Percentiles rank a stretch among this genome's conserved stretches.
phyloP scores from a whole-genome alignment of 2,329 filamentous ascomycete species.

The Atkinsonella texensis region DNA sequence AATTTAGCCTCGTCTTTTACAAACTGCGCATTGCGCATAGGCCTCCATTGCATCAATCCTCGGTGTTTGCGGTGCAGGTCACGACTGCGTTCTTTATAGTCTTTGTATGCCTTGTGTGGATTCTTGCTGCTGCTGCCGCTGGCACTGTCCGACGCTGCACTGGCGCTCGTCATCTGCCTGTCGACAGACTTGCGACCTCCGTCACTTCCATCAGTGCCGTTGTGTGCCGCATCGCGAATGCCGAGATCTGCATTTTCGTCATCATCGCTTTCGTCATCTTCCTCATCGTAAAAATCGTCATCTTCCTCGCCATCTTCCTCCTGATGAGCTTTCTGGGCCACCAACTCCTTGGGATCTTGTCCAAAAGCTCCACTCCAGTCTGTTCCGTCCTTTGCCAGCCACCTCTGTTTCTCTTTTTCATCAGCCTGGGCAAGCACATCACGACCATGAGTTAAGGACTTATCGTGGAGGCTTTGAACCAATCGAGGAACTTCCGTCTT shows the following conservation, averaged over 20 bases:
- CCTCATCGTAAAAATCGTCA: constrained; percentile 26
- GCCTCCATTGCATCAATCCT: constrained; percentile 91
- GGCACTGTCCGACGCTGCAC: constrained; percentile 19
- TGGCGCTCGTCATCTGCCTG: constrained; percentile 23
- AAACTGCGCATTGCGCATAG: constrained; percentile 74
- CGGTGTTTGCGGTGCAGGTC: constrained; percentile 76
- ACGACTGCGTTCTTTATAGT: constrained; percentile 55
- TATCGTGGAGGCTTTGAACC: constrained; percentile 66
- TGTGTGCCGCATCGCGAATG: constrained; percentile 40
- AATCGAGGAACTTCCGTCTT: constrained; percentile 59
- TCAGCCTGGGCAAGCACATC: constrained; percentile 66
- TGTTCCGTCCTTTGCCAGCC: constrained; percentile 67
- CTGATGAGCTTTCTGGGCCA: constrained; percentile 22
- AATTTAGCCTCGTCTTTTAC: constrained; percentile 79
- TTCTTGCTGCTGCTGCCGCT: constrained; percentile 33
- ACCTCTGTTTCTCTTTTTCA: constrained; percentile 61
- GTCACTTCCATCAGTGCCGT: constrained; percentile 14
- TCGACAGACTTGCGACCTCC: constrained; percentile 26
- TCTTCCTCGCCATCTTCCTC: constrained; percentile 24
- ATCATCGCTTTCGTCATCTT: constrained; percentile 22
- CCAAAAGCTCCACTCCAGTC: constrained; percentile 87
- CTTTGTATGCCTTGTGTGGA: constrained; percentile 45
- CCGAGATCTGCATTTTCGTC: constrained; percentile 40
- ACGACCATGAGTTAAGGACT: constrained; percentile 65
- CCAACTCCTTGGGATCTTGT: constrained; percentile 49